Evolutionary conservation across 306 rosid genomes (phyloP).

Genomic region (Casuarina glauca): DNA sequence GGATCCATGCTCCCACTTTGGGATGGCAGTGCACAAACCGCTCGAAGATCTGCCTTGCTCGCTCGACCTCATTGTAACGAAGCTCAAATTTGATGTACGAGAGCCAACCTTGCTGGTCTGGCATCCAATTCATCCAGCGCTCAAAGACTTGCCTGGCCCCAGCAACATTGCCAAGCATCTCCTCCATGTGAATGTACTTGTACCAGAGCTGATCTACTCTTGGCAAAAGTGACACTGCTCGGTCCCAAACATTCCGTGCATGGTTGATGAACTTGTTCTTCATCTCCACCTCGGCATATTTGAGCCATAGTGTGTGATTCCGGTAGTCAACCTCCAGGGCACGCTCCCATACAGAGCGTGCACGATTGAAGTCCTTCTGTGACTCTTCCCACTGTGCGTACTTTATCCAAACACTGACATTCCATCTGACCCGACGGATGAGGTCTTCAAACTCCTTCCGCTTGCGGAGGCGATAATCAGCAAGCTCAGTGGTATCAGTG

Average conservation of each 20-base stretch:
- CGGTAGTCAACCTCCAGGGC: conserved; percentile 82
- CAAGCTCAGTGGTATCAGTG: conserved; percentile 74
- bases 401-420: conserved; percentile 76
- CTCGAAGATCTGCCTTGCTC: no score
- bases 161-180: no score
- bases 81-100: no score
- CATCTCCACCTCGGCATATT: conserved; percentile 95
- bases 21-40: conserved; percentile 38
- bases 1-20: no score
- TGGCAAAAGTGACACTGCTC: conserved; percentile 76
- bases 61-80: no score
- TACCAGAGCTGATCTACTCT: conserved; percentile 52
- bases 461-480: conserved; percentile 85
- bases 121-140: no score
- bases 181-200: no score
- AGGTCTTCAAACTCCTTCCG: conserved; percentile 87
- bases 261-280: conserved; percentile 85
- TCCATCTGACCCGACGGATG: conserved; percentile 85
- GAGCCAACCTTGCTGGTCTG: no score
- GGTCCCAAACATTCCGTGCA: conserved; percentile 64
- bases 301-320: conserved; percentile 87
- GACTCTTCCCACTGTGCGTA: conserved; percentile 72
- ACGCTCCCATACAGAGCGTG: conserved; percentile 91
- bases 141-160: no score
- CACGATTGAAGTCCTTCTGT: conserved; percentile 79